Conservation (phyloP, 192 early-diverging fungal species). For the Backusella sp. region DNA sequence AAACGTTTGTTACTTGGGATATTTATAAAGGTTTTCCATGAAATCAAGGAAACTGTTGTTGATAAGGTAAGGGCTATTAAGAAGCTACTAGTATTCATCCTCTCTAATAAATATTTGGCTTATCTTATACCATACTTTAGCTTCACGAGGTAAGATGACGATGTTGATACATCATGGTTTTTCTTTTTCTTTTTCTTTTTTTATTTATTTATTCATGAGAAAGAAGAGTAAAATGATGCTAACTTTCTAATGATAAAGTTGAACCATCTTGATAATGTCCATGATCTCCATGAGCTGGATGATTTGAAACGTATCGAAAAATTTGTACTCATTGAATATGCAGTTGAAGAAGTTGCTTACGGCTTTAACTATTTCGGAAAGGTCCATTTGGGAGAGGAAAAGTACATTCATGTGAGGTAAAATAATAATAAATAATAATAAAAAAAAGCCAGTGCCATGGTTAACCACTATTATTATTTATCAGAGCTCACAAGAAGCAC, state of each 20-base stretch:
- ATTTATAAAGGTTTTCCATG: slow-evolving; percentile 33
- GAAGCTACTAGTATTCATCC: background rate
- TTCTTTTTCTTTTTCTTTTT: background rate
- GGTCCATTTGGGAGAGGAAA: slow-evolving; percentile 48
- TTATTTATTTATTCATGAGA: background rate
- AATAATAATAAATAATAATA: background rate
- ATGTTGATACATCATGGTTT: background rate
- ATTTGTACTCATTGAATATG: slow-evolving; percentile 48
- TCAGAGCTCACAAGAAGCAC: slow-evolving; percentile 44
- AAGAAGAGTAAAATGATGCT: background rate
- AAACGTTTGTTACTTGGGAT: background rate
- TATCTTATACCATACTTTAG: background rate
- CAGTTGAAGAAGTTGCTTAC: slow-evolving; percentile 50
- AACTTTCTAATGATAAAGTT: slow-evolving; percentile 22
- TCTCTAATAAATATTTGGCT: background rate
- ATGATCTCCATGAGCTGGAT: slow-evolving; percentile 50
- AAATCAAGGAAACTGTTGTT: slow-evolving; percentile 41
- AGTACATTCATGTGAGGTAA: slow-evolving; percentile 55
- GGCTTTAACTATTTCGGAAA: slow-evolving; percentile 58
- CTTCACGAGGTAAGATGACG: slow-evolving; percentile 22
- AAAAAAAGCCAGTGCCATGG: background rate
- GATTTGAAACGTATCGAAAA: slow-evolving; percentile 44
- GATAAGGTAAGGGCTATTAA: slow-evolving; percentile 30
- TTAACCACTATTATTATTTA: background rate
- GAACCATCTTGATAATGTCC: slow-evolving; percentile 40